Evolutionary conservation across 78 protist species (phyloP).

Genomic region (Anaeramoeba flamelloides): DNA sequence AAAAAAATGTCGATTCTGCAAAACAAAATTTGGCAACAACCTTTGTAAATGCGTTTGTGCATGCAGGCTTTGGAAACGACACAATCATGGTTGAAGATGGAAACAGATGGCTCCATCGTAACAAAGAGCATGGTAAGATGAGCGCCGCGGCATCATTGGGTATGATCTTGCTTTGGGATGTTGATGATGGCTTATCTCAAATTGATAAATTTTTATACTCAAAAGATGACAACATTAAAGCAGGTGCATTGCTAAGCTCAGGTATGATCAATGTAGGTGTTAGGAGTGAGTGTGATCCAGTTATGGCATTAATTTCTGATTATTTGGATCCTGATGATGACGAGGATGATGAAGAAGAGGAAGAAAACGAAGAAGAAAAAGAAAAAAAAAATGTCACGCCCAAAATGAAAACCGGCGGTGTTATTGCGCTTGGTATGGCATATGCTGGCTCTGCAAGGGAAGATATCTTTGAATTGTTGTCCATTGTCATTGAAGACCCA

Average conservation of each 20-base stretch:
- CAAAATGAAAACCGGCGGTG: no score
- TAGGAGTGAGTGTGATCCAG: slow-evolving; percentile 70
- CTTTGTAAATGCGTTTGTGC: slow-evolving; percentile 86
- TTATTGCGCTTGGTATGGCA: slow-evolving; percentile 46
- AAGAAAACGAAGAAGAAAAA: no score
- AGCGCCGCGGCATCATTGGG: slow-evolving; percentile 90
- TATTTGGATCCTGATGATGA: slow-evolving; percentile 22
- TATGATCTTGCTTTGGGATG: slow-evolving; percentile 78
- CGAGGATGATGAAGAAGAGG: no score
- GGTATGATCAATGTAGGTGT: slow-evolving; percentile 65
- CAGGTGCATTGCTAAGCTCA: slow-evolving; percentile 82
- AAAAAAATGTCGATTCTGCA: slow-evolving; percentile 61
- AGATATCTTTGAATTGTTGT: slow-evolving; percentile 23
- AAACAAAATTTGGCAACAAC: slow-evolving; percentile 70
- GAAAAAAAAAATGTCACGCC: no score
- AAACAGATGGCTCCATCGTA: slow-evolving; percentile 58
- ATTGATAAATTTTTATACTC: slow-evolving; percentile 57
- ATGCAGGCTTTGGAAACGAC: slow-evolving; percentile 74
- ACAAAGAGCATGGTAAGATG: slow-evolving; percentile 64
- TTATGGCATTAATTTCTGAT: slow-evolving; percentile 50
- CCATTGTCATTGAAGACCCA: slow-evolving; percentile 30
- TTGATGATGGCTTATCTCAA: slow-evolving; percentile 60
- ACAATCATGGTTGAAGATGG: slow-evolving; percentile 59
- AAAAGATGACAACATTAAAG: slow-evolving; percentile 54
- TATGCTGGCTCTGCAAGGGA: slow-evolving; percentile 20